A percentile compares a stretch with the other conserved stretches of the same genome.
Evolutionary conservation across 2,329 filamentous ascomycete species (phyloP).

Genomic region (Cordyceps farinosa): DNA sequence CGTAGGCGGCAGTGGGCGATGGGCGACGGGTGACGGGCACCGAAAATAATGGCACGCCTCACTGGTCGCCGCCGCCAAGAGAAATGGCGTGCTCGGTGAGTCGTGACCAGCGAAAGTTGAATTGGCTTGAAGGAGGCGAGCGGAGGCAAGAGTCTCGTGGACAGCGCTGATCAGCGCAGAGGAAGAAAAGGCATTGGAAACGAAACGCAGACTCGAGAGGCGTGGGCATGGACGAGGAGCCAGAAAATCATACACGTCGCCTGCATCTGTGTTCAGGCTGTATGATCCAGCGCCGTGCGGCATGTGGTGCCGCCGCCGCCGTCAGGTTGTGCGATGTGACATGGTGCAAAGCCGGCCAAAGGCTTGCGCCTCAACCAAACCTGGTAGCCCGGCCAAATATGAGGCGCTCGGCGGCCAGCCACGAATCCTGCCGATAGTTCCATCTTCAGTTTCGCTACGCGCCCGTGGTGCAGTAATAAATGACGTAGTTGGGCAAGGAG

Average conservation of each 20-base stretch:
- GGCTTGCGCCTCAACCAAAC: neutral
- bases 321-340: slow-evolving; percentile 6
- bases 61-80: slow-evolving; percentile 3
- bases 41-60: neutral
- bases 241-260: slow-evolving; percentile 14
- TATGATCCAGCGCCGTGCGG: slow-evolving; percentile 3
- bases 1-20: neutral
- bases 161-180: neutral
- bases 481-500: neutral
- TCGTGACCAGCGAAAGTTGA: neutral
- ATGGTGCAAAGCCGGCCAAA: neutral
- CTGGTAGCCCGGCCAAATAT: neutral
- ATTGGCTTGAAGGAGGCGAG: neutral
- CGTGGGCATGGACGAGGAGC: neutral
- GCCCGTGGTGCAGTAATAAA: neutral
- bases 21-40: neutral
- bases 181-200: neutral
- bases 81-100: slow-evolving; percentile 11
- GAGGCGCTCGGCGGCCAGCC: neutral
- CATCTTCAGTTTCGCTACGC: slow-evolving; percentile 2
- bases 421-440: neutral
- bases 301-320: slow-evolving; percentile 7
- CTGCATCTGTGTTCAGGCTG: slow-evolving; percentile 7
- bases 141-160: slow-evolving; percentile 2
- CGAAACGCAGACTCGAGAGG: slow-evolving; percentile 7